Evolutionary conservation across 2,329 filamentous ascomycete genomes (phyloP).

Genomic region (Apiospora kogelbergensis): DNA sequence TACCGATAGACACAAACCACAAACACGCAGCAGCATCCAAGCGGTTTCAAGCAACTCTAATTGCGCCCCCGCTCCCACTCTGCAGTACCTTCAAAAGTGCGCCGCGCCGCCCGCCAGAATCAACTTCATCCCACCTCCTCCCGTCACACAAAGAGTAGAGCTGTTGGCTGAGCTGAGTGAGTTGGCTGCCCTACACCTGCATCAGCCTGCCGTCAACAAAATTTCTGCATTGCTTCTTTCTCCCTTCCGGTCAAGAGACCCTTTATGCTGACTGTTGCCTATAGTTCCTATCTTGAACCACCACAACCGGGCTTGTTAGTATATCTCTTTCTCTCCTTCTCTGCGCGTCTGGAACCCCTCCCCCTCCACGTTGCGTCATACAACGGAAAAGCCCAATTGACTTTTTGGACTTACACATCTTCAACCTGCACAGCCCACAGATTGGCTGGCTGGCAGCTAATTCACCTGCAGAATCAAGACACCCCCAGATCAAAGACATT

Average conservation of each 20-base stretch:
- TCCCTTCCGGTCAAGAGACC: not conserved
- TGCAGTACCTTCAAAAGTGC: constrained; percentile 5
- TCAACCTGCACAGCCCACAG: not conserved
- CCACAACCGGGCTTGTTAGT: not conserved
- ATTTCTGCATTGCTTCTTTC: not conserved
- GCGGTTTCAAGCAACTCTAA: not conserved
- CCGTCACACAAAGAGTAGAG: not conserved
- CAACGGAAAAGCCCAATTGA: not conserved
- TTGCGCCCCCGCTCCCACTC: not conserved
- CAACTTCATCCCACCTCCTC: constrained; percentile 1
- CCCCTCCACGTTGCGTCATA: constrained; percentile 1
- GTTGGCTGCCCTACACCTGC: not conserved
- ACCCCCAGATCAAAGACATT: constrained; percentile 1
- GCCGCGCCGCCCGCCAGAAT: constrained; percentile 3
- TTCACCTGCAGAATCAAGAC: constrained; percentile 1
- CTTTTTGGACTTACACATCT: not conserved
- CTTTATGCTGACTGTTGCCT: not conserved
- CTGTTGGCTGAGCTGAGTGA: constrained; percentile 4
- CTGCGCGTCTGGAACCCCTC: not conserved
- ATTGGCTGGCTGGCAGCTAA: not conserved
- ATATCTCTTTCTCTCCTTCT: not conserved
- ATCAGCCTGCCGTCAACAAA: not conserved
- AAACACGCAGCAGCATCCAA: not conserved
- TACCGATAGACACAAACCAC: not conserved
- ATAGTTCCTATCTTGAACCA: not conserved